A percentile compares a stretch with the other conserved stretches of the same genome.
Evolutionary conservation across 2,329 filamentous ascomycete species (phyloP).

Genomic region (Thermoascus crustaceus): DNA sequence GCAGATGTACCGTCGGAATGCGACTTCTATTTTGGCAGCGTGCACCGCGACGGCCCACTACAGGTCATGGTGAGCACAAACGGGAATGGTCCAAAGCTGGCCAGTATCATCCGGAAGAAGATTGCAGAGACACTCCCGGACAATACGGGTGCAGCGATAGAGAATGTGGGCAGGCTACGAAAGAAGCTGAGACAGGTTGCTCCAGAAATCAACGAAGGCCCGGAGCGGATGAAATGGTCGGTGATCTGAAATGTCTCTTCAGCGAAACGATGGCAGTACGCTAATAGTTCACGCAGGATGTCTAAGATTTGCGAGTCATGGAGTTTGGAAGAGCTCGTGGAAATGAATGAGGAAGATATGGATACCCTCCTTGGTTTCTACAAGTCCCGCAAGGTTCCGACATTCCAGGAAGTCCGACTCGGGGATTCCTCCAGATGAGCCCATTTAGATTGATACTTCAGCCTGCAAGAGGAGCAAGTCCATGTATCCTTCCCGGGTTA

Average conservation of each 20-base stretch:
- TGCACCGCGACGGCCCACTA: constrained; percentile 87
- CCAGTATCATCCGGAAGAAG: constrained; percentile 72
- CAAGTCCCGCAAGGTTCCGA: constrained; percentile 31
- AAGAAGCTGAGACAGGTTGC: constrained; percentile 70
- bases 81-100: constrained; percentile 86
- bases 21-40: constrained; percentile 96
- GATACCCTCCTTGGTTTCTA: constrained; percentile 73
- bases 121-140: constrained; percentile 69
- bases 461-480: no score
- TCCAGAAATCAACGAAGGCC: constrained; percentile 62
- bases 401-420: constrained; percentile 30
- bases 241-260: constrained; percentile 18
- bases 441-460: no score
- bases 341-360: constrained; percentile 78
- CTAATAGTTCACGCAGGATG: constrained; percentile 57
- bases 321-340: constrained; percentile 73
- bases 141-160: constrained; percentile 77
- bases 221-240: constrained; percentile 84
- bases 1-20: constrained; percentile 95
- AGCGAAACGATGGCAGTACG: constrained; percentile 5
- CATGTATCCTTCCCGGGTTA: no score
- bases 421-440: no score
- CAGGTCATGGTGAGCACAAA: constrained; percentile 99
- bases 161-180: constrained; percentile 72
- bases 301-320: constrained; percentile 82